Evolutionary conservation across 371 early-diverging fungal genomes (phyloP).

Genomic region (Mucor irregularis): DNA sequence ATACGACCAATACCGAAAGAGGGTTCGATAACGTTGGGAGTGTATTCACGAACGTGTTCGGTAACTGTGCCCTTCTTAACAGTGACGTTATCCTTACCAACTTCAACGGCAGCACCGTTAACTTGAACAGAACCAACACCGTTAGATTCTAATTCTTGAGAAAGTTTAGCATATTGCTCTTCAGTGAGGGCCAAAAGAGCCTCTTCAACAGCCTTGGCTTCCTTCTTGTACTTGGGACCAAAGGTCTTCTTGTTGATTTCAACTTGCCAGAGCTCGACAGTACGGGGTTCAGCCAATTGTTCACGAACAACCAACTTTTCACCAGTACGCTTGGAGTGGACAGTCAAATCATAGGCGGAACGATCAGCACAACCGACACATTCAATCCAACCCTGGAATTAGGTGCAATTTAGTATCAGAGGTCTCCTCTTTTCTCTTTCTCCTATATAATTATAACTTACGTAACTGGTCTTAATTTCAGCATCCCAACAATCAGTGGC

Average conservation of each 20-base stretch:
- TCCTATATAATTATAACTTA: slow-evolving; percentile 26
- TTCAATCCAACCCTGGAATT: slow-evolving; percentile 99
- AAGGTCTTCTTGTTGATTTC: slow-evolving; percentile 93
- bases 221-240: slow-evolving; percentile 91
- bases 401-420: slow-evolving; percentile 39
- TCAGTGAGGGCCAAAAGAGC: slow-evolving; percentile 67
- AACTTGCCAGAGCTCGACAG: slow-evolving; percentile 76
- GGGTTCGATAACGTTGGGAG: slow-evolving; percentile 99
- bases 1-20: slow-evolving; percentile 99
- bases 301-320: slow-evolving; percentile 95
- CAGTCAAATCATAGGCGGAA: slow-evolving; percentile 97
- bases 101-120: slow-evolving; percentile 72
- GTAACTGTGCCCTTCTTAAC: slow-evolving; percentile 76
- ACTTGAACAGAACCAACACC: slow-evolving; percentile 56
- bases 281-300: slow-evolving; percentile 81
- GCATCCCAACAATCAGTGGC: slow-evolving; percentile 99
- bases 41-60: slow-evolving; percentile 91
- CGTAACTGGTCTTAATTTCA: slow-evolving; percentile 87
- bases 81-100: slow-evolving; percentile 75
- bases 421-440: neutral
- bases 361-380: slow-evolving; percentile 99
- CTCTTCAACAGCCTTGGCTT: slow-evolving; percentile 88
- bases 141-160: slow-evolving; percentile 54
- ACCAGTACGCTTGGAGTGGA: slow-evolving; percentile 90
- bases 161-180: slow-evolving; percentile 59